Evolutionary conservation across 305 asterid genomes (phyloP), one percentile per base, ranked within the genome.

Genomic region (Striga hermonthica): DNA sequence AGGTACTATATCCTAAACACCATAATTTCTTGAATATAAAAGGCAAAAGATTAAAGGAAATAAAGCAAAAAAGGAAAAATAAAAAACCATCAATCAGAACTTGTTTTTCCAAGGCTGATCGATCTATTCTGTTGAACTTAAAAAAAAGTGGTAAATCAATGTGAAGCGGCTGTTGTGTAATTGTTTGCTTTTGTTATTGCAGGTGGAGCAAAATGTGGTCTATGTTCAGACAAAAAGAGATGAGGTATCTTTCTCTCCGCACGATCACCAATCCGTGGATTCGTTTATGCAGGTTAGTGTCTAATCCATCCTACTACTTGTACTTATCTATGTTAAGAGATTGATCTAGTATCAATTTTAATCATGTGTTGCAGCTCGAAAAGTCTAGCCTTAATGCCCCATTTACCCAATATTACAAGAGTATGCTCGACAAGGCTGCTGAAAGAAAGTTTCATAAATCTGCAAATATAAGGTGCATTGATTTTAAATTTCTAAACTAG

Each of bases 221-320:
- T 81, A 83, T 70, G 90, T 90, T 77, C 96, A 86, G 85, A 86
- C 72, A 75, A 90, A 80, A 82, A 90, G 97, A 84, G 93, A 84
- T 1, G 99, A 90, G 56, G 89, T 82, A 38, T 63, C 95, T 63
- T 88, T 83, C 80, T 94, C 97, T 45, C 99, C 99, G 6, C 83
- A 79, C 47, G 95, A 90, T 72, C 95, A 88, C 67, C 84, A 84
- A 76, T 82, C 87, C 3, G 96, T 66, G 43, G 95, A 90, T 68
- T 75, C 82, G 40, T 93, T 93, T 82, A 91, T 93, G 73, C 96
- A 85, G 97, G 96, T 90, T 68, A 4, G 61, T 62, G 41, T 58
- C 68, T 16, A 54, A 61, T 62, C 54, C 66, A 65, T 60, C 61
- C 55, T 10, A n/a, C 62, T 38, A 34, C 34, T 70, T 57, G 34